A percentile compares a stretch with the other conserved stretches of the same genome.
Evolutionary conservation across 352 stramenopile genomes (phyloP).

Genomic region (Phytophthora crassamura): DNA sequence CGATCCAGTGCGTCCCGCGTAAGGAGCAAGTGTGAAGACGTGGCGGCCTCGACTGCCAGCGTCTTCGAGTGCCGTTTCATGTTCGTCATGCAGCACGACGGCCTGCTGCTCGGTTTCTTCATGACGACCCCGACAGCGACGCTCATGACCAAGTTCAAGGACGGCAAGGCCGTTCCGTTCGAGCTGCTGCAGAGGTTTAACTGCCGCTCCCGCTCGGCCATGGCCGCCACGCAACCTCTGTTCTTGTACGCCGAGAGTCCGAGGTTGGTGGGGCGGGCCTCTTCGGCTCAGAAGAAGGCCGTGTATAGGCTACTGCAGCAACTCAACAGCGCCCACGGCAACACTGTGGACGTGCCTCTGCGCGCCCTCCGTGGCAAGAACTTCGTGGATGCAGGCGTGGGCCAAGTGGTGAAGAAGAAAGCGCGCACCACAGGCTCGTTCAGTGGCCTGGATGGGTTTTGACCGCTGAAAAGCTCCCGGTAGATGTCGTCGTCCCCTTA

Average conservation of each 20-base stretch:
- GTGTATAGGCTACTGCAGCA: slow-evolving; percentile 60
- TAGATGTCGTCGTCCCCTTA: slow-evolving; percentile 19
- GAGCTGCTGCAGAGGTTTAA: slow-evolving; percentile 64
- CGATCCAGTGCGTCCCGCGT: slow-evolving; percentile 30
- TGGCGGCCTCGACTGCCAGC: slow-evolving; percentile 17
- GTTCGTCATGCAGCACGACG: slow-evolving; percentile 73
- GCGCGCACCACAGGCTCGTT: slow-evolving; percentile 32
- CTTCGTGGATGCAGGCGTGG: slow-evolving; percentile 61
- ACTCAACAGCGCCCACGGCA: slow-evolving; percentile 58
- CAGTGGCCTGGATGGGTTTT: slow-evolving; percentile 43
- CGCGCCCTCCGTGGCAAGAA: slow-evolving; percentile 70
- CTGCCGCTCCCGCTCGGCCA: slow-evolving; percentile 34
- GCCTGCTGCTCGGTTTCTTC: slow-evolving; percentile 67
- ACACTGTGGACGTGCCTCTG: slow-evolving; percentile 62
- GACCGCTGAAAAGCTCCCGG: not conserved
- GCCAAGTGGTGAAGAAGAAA: slow-evolving; percentile 66
- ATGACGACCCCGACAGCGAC: slow-evolving; percentile 59
- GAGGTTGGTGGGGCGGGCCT: slow-evolving; percentile 56
- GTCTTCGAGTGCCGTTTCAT: slow-evolving; percentile 67
- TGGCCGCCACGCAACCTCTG: slow-evolving; percentile 33
- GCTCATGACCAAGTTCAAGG: slow-evolving; percentile 58
- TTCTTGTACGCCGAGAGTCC: slow-evolving; percentile 77
- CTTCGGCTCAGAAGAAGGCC: slow-evolving; percentile 51
- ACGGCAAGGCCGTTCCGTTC: slow-evolving; percentile 51
- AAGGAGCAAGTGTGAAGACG: slow-evolving; percentile 8